Percentiles rank a stretch among this genome's conserved stretches.
Evolutionary conservation across 371 early-diverging fungal genomes (phyloP).

Genomic region (Rhizomucor pusillus): DNA sequence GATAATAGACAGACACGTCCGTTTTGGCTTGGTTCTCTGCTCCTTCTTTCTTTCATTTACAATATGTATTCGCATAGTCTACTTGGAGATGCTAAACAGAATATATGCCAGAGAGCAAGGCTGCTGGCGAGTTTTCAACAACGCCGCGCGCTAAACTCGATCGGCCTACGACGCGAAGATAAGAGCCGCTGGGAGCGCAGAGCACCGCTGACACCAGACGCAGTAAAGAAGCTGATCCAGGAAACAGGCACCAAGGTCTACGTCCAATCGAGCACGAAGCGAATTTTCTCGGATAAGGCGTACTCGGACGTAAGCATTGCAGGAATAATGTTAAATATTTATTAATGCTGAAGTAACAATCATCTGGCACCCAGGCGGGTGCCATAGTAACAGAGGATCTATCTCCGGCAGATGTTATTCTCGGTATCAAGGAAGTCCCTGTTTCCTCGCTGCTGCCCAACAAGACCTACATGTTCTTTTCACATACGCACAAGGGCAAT

Average conservation of each 20-base stretch:
- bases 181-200: constrained; percentile 97
- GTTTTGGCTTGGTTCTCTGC: too few relatives aligned
- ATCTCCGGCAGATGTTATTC: constrained; percentile 83
- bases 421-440: constrained; percentile 98
- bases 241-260: constrained; percentile 81
- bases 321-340: too few relatives aligned
- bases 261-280: constrained; percentile 91
- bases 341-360: too few relatives aligned
- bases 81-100: too few relatives aligned
- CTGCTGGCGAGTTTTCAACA: too few relatives aligned
- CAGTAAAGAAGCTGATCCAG: constrained; percentile 74
- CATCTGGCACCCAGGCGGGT: constrained; percentile 64
- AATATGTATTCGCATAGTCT: too few relatives aligned
- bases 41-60: too few relatives aligned
- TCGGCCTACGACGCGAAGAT: constrained; percentile 92
- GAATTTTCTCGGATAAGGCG: constrained; percentile 82
- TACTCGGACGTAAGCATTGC: constrained; percentile 63
- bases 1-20: too few relatives aligned
- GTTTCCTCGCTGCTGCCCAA: constrained; percentile 70
- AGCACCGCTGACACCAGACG: constrained; percentile 78
- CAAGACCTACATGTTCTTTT: constrained; percentile 94
- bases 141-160: too few relatives aligned
- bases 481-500: constrained; percentile 96
- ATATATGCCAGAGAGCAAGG: too few relatives aligned
- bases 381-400: constrained; percentile 89